phyloP scores from a whole-genome alignment of 306 rosid genomes.

The Cucurbita ficifolia region DNA sequence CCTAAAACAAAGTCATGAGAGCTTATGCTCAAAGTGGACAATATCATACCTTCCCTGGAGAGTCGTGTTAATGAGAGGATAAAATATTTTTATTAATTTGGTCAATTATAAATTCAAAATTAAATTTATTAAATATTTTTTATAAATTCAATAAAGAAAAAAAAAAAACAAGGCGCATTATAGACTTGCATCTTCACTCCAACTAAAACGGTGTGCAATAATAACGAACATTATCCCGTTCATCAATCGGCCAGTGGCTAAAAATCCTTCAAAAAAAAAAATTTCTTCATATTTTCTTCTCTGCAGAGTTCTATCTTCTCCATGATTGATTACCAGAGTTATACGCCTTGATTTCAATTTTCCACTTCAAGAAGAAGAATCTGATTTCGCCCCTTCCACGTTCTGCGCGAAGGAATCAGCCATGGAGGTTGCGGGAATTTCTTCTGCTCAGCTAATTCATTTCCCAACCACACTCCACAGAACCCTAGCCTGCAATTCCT shows the following conservation, averaged over 20 bases:
- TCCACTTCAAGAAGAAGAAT: background rate
- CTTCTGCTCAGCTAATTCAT: background rate
- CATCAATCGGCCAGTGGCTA: background rate
- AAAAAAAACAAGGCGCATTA: too few relatives aligned
- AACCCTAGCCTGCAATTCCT: background rate
- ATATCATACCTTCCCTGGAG: too few relatives aligned
- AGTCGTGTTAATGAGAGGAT: too few relatives aligned
- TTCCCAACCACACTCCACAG: background rate
- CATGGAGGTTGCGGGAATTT: constrained; percentile 5
- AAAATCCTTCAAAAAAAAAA: background rate
- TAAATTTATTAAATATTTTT: too few relatives aligned
- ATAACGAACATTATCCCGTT: background rate
- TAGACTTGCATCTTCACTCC: background rate
- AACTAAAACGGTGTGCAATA: background rate
- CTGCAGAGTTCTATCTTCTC: background rate
- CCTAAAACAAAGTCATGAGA: too few relatives aligned
- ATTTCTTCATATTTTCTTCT: background rate
- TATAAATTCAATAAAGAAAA: too few relatives aligned
- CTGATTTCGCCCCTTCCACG: background rate
- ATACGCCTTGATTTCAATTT: background rate
- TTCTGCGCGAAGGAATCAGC: background rate
- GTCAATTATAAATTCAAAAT: too few relatives aligned
- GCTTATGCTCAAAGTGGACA: too few relatives aligned
- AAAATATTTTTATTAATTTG: too few relatives aligned
- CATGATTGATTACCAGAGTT: background rate